phyloP scores from a whole-genome alignment of 2,329 filamentous ascomycete species.

The Verticillium albo-atrum region DNA sequence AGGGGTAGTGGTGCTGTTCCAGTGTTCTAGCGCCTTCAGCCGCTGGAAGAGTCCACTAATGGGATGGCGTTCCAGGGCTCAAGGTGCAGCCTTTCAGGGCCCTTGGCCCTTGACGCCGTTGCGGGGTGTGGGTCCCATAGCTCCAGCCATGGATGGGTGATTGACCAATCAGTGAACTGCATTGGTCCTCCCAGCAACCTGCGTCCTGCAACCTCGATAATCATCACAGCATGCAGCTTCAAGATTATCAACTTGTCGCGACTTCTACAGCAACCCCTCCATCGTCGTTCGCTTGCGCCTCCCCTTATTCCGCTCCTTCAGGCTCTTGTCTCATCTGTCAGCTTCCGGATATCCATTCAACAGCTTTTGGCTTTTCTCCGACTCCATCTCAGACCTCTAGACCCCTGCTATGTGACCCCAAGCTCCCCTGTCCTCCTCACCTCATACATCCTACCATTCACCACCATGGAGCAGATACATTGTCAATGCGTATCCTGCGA shows the following conservation, averaged over 20 bases:
- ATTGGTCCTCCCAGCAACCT: not conserved
- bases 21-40: not conserved
- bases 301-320: not conserved
- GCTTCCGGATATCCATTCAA: not conserved
- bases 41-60: too few relatives aligned
- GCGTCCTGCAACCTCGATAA: too few relatives aligned
- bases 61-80: not conserved
- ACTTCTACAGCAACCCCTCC: not conserved
- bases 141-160: not conserved
- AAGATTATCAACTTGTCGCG: not conserved
- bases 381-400: not conserved
- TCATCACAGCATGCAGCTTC: not conserved
- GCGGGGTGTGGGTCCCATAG: not conserved
- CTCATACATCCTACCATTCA: not conserved
- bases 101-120: too few relatives aligned
- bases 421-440: not conserved
- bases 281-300: not conserved
- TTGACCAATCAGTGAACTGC: not conserved
- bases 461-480: conserved; percentile 27
- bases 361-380: not conserved
- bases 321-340: not conserved
- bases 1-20: not conserved
- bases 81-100: too few relatives aligned
- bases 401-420: not conserved
- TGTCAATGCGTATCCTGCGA: conserved; percentile 30